phyloP scores from a whole-genome alignment of 495 filamentous ascomycete genomes.

The Neurospora cerealis region DNA sequence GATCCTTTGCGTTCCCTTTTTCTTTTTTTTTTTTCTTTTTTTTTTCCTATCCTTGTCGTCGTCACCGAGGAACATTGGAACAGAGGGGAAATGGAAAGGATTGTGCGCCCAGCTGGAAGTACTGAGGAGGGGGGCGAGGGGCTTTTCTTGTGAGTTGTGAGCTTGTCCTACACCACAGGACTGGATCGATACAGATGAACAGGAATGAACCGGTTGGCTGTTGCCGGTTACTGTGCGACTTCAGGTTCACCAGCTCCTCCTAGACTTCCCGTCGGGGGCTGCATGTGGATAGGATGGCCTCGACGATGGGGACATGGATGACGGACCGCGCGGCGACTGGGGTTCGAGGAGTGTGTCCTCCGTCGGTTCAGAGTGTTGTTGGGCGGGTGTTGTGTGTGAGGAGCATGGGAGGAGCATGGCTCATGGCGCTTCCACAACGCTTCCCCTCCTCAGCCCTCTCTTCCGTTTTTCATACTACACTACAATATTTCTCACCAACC shows the following conservation, averaged over 20 bases:
- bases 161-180: neutral
- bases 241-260: neutral
- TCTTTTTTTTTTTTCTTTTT: neutral
- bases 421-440: neutral
- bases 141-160: neutral
- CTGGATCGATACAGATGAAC: neutral
- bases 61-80: neutral
- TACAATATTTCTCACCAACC: neutral
- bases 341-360: neutral
- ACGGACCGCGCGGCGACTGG: neutral
- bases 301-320: neutral
- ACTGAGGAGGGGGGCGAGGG: neutral
- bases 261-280: neutral
- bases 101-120: neutral
- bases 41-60: neutral
- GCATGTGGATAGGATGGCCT: neutral
- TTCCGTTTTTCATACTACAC: neutral
- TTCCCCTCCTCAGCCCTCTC: neutral
- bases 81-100: neutral
- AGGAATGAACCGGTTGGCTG: neutral
- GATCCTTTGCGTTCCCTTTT: neutral
- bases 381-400: neutral
- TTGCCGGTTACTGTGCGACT: neutral
- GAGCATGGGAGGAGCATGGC: neutral
- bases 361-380: neutral